Conservation (phyloP, 2,329 filamentous ascomycete species). For the Cadophora luteo-olivacea region DNA sequence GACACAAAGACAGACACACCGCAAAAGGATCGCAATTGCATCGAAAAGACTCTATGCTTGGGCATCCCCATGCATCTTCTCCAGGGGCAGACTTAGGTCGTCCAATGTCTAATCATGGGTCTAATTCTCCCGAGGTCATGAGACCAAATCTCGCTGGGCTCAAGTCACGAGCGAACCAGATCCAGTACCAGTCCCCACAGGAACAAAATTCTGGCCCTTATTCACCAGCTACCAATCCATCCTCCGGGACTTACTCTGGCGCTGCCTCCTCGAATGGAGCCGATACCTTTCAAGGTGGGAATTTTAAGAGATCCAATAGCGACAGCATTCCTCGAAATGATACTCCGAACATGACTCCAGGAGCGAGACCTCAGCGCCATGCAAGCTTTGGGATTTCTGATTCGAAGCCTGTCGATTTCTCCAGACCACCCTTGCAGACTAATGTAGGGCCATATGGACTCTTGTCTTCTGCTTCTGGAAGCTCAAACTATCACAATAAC, state of each 20-base stretch:
- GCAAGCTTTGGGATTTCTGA: constrained; percentile 43
- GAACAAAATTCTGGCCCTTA: constrained; percentile 40
- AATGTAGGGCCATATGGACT: constrained; percentile 57
- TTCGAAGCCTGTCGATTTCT: constrained; percentile 46
- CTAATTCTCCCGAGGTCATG: constrained; percentile 43
- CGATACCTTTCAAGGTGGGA: constrained; percentile 35
- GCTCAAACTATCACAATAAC: constrained; percentile 52
- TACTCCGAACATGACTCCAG: constrained; percentile 28
- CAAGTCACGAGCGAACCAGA: constrained; percentile 39
- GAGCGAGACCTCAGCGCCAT: constrained; percentile 37
- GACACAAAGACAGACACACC: constrained; percentile 81
- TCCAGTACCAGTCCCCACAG: constrained; percentile 44
- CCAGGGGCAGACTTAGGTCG: constrained; percentile 36
- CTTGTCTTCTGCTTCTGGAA: constrained; percentile 58
- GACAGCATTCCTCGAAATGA: constrained; percentile 40
- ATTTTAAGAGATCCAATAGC: constrained; percentile 43
- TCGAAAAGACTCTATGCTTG: constrained; percentile 71
- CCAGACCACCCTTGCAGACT: constrained; percentile 55
- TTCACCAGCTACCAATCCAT: constrained; percentile 41
- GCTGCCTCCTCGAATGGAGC: constrained; percentile 37
- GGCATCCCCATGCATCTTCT: constrained; percentile 52
- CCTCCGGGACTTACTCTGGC: constrained; percentile 41
- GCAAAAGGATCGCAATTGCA: constrained; percentile 79
- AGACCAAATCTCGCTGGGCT: constrained; percentile 37
- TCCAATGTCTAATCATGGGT: constrained; percentile 36